Evolutionary conservation across 1,139 yeast genomes (phyloP), one percentile per base, ranked within the genome.

Genomic region (Taphrina confusa): DNA sequence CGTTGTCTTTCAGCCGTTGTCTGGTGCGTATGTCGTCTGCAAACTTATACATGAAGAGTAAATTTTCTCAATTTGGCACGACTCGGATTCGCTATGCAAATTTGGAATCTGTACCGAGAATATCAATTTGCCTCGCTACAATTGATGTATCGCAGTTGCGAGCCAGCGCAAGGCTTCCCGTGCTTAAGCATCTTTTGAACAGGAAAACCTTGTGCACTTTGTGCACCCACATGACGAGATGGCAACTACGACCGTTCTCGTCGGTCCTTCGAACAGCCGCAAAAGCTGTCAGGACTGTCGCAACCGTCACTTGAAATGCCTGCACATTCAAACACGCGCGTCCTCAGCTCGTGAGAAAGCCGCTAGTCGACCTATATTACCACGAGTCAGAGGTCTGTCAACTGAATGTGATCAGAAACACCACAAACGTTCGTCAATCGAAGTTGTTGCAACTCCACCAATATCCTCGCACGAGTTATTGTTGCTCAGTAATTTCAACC

Each of bases 271-370:
- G 31, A 42, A n/a, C 25, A 20, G 31, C 4, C 47, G 47, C 20
- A 42, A 42, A 14, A 42, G 47, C 47, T 42, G 47, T 23, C 47
- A 42, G 31, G 47, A 42, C 14, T 42, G 47, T 23, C 47, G 47
- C 25, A 27, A 28, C 2, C 16, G 47, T 8, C 47, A 42, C 14
- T 16, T 42, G 16, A 42, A 42, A 31, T 42, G 47, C 14, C 14
- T 23, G 30, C 47, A 42, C 12, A 23, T 23, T 27, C 31, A 23
- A 18, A 9, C 31, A 8, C 31, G 30, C 2, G 30, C 16, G 5
- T 9, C 14, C 12, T 22, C 30, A 16, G 20, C 5, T 4, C 47
- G 18, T 4, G 20, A 27, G 18, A 42, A 23, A n/a, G 31, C 18
- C 4, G 31, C 31, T n/a, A n/a, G 47, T 5, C 30, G 31, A 14